Evolutionary conservation across 2,329 filamentous ascomycete genomes (phyloP), one percentile per base, ranked within the genome.

Genomic region (Cercospora sp.): DNA sequence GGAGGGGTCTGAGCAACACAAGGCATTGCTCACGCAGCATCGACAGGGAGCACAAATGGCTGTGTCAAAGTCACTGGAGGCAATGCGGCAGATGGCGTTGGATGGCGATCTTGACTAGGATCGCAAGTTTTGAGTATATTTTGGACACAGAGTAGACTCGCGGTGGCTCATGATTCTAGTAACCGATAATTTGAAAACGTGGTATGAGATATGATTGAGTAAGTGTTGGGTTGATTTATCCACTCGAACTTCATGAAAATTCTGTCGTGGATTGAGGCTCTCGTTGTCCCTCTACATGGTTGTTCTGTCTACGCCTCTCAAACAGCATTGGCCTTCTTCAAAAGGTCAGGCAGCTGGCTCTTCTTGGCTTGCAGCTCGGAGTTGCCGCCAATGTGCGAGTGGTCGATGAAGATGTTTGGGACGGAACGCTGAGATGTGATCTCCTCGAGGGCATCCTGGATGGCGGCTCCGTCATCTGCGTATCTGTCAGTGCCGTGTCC

Each of bases 341-440:
- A 82, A 74, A 95, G 80, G 33, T 76, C 76, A 73, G 88, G 86
- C 64, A 98, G 82, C 73, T 96, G 79, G 12, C 69, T 72, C 80
- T 87, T 88, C 81, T 85, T 88, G 63, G 82, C 85, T 82, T 94
- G 90, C 72, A 96, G 81, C 75, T 95, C 94, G 26, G 93, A 97
- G 88, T 98, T 98, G 74, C 95, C 95, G 71, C 95, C 95, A 79
- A 99, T 96, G 83, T 97, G 94, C 84, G 96, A 84, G 84, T 93
- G 84, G 75, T 83, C 84, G 82, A 99, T 98, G 85, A 91, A 98
- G 84, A 97, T 91, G 85, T 98, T 98, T 76, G 95, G 95, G 5
- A 99, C 95, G 76, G 92, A 94, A 77, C 89, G 86, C 86, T 99
- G 95, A 80, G 87, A 85, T 66, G 89, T 92, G 76, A 98, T 87